Evolutionary conservation across 139 green algal species (phyloP).

Genomic region (Micractinium sp.): DNA sequence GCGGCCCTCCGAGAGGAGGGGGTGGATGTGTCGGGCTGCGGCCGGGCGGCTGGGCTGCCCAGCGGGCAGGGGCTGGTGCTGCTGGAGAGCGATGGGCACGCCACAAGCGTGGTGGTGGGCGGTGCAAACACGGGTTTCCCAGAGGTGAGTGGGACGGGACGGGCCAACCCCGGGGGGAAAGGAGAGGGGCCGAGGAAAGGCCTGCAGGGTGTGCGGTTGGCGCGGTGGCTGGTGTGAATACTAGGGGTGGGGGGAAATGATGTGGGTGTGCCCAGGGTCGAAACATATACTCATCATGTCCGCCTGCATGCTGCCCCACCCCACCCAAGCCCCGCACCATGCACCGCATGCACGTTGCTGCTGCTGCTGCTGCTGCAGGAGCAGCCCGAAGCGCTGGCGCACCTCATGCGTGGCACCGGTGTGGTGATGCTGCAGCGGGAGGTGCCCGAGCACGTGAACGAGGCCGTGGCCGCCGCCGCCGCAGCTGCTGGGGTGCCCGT

Average conservation of each 20-base stretch:
- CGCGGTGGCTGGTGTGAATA: too few relatives aligned
- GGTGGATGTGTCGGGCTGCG: constrained; percentile 54
- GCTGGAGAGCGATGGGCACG: constrained; percentile 66
- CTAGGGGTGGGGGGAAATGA: too few relatives aligned
- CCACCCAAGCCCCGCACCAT: too few relatives aligned
- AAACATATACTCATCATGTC: too few relatives aligned
- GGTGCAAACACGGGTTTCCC: constrained; percentile 63
- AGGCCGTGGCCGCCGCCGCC: constrained; percentile 54
- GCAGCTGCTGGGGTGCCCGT: constrained; percentile 55
- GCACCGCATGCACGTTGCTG: not conserved
- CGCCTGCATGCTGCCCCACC: too few relatives aligned
- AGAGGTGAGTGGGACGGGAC: not conserved
- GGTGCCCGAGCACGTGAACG: constrained; percentile 77
- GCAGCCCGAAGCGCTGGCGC: not conserved
- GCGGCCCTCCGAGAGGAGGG: constrained; percentile 46
- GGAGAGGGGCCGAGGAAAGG: too few relatives aligned
- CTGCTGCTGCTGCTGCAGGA: not conserved
- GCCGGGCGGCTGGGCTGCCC: constrained; percentile 7
- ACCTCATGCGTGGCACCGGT: constrained; percentile 34
- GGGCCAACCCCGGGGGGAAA: too few relatives aligned
- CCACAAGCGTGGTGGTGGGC: constrained; percentile 71
- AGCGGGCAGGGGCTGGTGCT: constrained; percentile 74
- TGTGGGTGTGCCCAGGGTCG: too few relatives aligned
- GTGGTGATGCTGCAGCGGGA: constrained; percentile 80
- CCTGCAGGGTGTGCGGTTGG: too few relatives aligned